A percentile compares a stretch with the other conserved stretches of the same genome.
phyloP scores from a whole-genome alignment of 208 protist genomes.

The Leishmania tropica region DNA sequence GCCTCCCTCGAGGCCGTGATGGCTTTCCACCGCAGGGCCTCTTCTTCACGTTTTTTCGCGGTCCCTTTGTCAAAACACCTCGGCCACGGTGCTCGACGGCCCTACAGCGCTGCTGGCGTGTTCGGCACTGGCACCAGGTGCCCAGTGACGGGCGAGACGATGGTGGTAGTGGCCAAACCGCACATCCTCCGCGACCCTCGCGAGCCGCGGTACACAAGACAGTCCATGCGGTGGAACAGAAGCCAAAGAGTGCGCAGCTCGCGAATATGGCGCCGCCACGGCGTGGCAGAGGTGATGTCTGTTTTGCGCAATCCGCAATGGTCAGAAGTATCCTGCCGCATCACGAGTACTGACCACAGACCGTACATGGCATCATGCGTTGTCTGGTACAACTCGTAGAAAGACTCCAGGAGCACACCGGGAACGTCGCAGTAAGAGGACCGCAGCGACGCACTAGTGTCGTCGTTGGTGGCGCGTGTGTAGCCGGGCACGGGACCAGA shows the following conservation, averaged over 20 bases:
- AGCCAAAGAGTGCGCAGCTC: constrained; percentile 37
- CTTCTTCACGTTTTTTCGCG: not conserved
- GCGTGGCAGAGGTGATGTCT: not conserved
- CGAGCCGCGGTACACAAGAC: constrained; percentile 26
- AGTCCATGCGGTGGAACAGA: constrained; percentile 34
- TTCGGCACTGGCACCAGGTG: constrained; percentile 16
- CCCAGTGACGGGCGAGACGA: constrained; percentile 26
- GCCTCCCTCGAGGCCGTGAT: not conserved
- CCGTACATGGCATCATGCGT: constrained; percentile 54
- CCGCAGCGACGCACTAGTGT: not conserved
- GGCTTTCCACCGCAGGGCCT: not conserved
- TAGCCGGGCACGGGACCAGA: constrained; percentile 14
- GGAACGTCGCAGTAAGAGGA: constrained; percentile 25
- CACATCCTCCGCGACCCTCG: constrained; percentile 25
- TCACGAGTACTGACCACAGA: constrained; percentile 44
- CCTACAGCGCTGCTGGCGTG: not conserved
- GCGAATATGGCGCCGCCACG: constrained; percentile 23
- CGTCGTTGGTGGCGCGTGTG: too few relatives aligned
- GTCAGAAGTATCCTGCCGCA: constrained; percentile 28
- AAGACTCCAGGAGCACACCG: constrained; percentile 31
- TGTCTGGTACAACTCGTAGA: constrained; percentile 40
- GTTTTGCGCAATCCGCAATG: constrained; percentile 18
- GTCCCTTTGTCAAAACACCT: not conserved
- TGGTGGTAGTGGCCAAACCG: constrained; percentile 14
- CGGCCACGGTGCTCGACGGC: too few relatives aligned